A percentile compares a stretch with the other conserved stretches of the same genome.
Conservation (phyloP, 176 grass and related monocot genomes). For the Ampelocalamus luodianensis region DNA sequence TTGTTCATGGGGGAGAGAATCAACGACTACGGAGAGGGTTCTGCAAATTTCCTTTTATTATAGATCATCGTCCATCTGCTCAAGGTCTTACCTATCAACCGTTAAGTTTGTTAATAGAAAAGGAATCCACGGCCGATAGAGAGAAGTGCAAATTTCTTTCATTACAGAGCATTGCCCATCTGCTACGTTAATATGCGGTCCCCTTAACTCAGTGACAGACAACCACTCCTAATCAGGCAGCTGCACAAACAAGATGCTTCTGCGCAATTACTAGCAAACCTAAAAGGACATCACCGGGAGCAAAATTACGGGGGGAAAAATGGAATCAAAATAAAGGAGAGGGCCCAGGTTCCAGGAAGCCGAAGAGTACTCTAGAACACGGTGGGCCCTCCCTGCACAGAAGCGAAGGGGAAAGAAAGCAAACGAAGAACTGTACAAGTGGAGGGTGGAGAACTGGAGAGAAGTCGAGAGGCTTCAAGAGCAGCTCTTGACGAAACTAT, state of each 20-base stretch:
- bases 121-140: no score
- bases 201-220: not conserved
- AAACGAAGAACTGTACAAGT: not conserved
- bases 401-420: not conserved
- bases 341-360: not conserved
- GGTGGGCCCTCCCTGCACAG: not conserved
- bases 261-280: not conserved
- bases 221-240: not conserved
- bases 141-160: no score
- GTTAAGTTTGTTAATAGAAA: no score
- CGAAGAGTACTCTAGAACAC: not conserved
- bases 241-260: not conserved
- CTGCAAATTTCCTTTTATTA: no score
- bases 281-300: not conserved
- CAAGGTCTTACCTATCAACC: no score
- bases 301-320: not conserved
- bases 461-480: slow-evolving; percentile 18
- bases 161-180: no score
- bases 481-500: slow-evolving; percentile 1
- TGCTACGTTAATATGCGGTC: not conserved
- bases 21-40: no score
- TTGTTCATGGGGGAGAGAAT: no score
- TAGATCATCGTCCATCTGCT: no score
- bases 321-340: not conserved
- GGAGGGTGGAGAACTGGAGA: not conserved